Conservation (phyloP, 176 grass and related monocot genomes). For the Raddia distichophylla region DNA sequence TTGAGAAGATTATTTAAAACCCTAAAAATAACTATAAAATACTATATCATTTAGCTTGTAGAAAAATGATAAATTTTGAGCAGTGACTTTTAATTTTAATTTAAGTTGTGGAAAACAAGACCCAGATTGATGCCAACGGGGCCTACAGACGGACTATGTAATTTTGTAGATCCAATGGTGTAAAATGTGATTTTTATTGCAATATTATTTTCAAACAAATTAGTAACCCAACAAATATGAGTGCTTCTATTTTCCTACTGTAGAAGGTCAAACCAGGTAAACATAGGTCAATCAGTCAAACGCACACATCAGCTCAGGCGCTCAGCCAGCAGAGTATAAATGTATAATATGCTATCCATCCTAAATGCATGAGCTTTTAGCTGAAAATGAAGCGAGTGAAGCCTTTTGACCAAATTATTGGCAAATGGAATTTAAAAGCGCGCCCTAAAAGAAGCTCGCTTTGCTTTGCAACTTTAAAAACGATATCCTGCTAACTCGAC, state of each 20-base stretch:
- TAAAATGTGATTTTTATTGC: neutral
- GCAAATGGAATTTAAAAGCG: slow-evolving; percentile 15
- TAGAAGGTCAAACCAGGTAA: neutral
- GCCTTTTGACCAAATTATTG: neutral
- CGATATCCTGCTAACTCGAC: slow-evolving; percentile 43
- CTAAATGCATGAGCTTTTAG: slow-evolving; percentile 26
- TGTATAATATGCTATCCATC: slow-evolving; percentile 1
- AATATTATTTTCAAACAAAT: neutral
- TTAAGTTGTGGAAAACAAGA: no score
- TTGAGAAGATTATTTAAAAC: no score
- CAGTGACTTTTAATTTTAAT: no score
- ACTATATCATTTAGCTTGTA: no score
- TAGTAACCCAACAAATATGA: neutral
- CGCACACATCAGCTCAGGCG: neutral
- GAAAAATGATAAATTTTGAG: no score
- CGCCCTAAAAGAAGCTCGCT: slow-evolving; percentile 15
- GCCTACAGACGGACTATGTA: neutral
- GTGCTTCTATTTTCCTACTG: neutral
- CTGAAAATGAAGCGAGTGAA: slow-evolving; percentile 26
- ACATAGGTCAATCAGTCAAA: slow-evolving; percentile 8
- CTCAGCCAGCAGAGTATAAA: neutral
- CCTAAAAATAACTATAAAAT: no score
- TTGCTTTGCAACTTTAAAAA: slow-evolving; percentile 54
- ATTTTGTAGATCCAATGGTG: neutral
- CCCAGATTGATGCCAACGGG: neutral